A percentile compares a stretch with the other conserved stretches of the same genome.
Conservation (phyloP, 164 flowering plant species). For the Paratinospora sagittata region DNA sequence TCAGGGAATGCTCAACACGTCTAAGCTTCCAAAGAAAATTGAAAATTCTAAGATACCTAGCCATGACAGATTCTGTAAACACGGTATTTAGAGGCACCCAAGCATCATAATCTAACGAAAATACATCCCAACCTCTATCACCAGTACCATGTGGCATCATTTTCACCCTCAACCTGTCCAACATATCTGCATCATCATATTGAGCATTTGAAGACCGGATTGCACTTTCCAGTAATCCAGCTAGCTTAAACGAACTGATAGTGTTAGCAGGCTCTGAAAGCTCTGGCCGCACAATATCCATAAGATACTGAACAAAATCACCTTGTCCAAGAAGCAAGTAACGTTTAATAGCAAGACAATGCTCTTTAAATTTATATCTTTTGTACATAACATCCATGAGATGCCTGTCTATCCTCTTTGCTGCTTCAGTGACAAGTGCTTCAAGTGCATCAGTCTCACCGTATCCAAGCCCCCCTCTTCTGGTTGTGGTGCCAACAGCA, state of each 20-base stretch:
- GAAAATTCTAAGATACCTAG: slow-evolving; percentile 76
- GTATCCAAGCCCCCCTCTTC: slow-evolving; percentile 87
- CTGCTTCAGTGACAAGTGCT: slow-evolving; percentile 78
- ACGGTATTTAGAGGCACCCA: slow-evolving; percentile 86
- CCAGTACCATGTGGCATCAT: slow-evolving; percentile 96
- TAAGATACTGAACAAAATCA: slow-evolving; percentile 95
- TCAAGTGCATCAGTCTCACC: slow-evolving; percentile 98
- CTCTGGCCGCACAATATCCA: slow-evolving; percentile 94
- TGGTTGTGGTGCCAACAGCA: slow-evolving; percentile 80
- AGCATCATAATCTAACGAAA: slow-evolving; percentile 92
- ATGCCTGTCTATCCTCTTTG: slow-evolving; percentile 91
- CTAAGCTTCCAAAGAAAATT: slow-evolving; percentile 98
- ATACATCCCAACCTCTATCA: slow-evolving; percentile 99
- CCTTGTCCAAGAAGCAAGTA: slow-evolving; percentile 97
- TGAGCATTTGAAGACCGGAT: slow-evolving; percentile 95
- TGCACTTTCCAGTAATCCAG: slow-evolving; percentile 92
- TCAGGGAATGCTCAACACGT: slow-evolving; percentile 94
- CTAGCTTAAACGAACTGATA: slow-evolving; percentile 84
- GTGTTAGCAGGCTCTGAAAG: slow-evolving; percentile 97
- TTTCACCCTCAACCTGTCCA: slow-evolving; percentile 90
- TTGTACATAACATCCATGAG: slow-evolving; percentile 79
- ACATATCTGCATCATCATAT: slow-evolving; percentile 85
- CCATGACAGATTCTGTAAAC: slow-evolving; percentile 91
- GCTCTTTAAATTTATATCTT: slow-evolving; percentile 81
- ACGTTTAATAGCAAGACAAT: slow-evolving; percentile 94